Conservation (phyloP, 2,329 filamentous ascomycete genomes). For the Magnaporthiopsis incrustans region DNA sequence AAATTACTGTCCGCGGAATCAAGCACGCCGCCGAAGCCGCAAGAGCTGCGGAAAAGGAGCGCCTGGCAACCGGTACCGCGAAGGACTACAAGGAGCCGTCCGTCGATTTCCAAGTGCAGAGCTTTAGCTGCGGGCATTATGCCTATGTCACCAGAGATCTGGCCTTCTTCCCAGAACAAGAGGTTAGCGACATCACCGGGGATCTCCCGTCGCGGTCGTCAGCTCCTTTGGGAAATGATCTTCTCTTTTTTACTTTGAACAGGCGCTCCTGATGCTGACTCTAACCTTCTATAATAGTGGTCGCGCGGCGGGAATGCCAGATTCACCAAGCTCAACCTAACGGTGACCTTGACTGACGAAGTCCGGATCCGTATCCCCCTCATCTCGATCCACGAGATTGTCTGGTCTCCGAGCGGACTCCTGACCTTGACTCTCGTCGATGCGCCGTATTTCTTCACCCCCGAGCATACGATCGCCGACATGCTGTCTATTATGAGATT, state of each 20-base stretch:
- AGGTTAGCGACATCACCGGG: not conserved
- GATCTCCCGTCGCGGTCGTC: no score
- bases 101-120: slow-evolving; percentile 8
- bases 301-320: slow-evolving; percentile 26
- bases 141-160: slow-evolving; percentile 29
- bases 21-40: slow-evolving; percentile 7
- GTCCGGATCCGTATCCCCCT: slow-evolving; percentile 40
- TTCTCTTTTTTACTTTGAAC: not conserved
- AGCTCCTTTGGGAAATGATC: not conserved
- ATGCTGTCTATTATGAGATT: not conserved
- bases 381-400: slow-evolving; percentile 36
- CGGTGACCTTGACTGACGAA: slow-evolving; percentile 25
- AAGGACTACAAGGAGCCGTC: slow-evolving; percentile 2
- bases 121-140: slow-evolving; percentile 35
- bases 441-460: slow-evolving; percentile 36
- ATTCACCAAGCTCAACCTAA: slow-evolving; percentile 35
- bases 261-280: not conserved
- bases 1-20: slow-evolving; percentile 15
- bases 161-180: slow-evolving; percentile 35
- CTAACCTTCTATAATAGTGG: slow-evolving; percentile 1
- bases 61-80: not conserved
- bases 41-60: not conserved
- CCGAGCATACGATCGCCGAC: not conserved
- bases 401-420: slow-evolving; percentile 27
- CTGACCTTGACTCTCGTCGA: slow-evolving; percentile 41